Conservation (phyloP, 257 asterid genomes). For the Plantago major region DNA sequence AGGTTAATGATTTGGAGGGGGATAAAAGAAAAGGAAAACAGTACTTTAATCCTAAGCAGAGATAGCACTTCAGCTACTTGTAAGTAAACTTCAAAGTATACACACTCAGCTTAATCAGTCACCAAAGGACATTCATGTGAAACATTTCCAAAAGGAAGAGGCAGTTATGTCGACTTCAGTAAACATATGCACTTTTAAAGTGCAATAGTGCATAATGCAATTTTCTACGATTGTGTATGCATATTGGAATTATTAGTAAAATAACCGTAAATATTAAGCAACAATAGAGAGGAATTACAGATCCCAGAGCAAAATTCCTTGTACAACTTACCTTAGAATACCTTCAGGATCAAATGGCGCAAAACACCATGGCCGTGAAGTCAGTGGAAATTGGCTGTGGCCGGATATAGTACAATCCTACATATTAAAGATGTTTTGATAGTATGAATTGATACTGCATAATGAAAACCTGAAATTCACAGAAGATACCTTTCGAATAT, state of each 20-base stretch:
- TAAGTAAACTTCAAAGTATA: no score
- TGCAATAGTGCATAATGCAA: no score
- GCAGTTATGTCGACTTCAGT: no score
- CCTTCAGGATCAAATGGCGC: constrained; percentile 96
- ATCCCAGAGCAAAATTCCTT: constrained; percentile 1
- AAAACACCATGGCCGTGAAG: constrained; percentile 59
- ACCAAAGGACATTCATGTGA: no score
- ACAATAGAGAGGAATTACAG: not conserved
- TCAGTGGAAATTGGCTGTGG: constrained; percentile 35
- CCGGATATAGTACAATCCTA: constrained; percentile 61
- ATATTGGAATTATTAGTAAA: not conserved
- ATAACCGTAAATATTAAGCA: not conserved
- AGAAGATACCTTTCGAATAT: constrained; percentile 9
- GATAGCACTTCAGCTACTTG: no score
- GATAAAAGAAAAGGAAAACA: no score
- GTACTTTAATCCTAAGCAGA: no score
- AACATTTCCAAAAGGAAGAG: no score
- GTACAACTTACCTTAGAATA: constrained; percentile 58
- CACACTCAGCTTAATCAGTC: no score
- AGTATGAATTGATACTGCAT: constrained; percentile 19
- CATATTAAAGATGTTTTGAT: constrained; percentile 13
- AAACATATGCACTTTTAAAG: no score
- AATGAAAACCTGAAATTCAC: constrained; percentile 7
- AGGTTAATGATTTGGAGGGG: no score
- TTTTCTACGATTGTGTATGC: no score